Evolutionary conservation across 2,329 filamentous ascomycete species (phyloP).

Genomic region (Trichoderma asperellum): DNA sequence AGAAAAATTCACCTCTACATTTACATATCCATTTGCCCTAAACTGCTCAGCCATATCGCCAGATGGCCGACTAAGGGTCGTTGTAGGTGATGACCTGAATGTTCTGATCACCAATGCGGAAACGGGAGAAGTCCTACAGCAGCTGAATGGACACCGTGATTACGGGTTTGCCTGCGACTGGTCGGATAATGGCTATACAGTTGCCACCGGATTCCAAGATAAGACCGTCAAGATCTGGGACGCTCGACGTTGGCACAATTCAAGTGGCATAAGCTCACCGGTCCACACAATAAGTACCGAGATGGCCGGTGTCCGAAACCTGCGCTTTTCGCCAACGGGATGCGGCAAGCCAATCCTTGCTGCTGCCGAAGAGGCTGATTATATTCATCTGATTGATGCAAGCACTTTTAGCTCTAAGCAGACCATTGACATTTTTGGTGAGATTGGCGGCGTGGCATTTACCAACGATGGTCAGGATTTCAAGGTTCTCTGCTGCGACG

Average conservation of each 20-base stretch:
- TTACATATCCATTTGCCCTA: constrained; percentile 62
- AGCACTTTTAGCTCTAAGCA: constrained; percentile 67
- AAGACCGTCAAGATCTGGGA: constrained; percentile 76
- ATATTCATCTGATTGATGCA: constrained; percentile 71
- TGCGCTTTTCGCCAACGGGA: constrained; percentile 73
- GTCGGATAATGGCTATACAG: constrained; percentile 75
- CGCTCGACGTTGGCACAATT: constrained; percentile 67
- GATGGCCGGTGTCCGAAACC: constrained; percentile 69
- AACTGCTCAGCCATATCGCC: constrained; percentile 77
- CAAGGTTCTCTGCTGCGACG: constrained; percentile 70
- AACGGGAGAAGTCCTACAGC: constrained; percentile 60
- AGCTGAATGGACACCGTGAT: constrained; percentile 67
- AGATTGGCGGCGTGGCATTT: constrained; percentile 71
- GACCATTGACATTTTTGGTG: constrained; percentile 73
- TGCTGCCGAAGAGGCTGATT: constrained; percentile 76
- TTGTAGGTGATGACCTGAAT: constrained; percentile 71
- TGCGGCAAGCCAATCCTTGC: constrained; percentile 69
- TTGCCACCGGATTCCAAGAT: constrained; percentile 80
- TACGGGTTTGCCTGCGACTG: constrained; percentile 79
- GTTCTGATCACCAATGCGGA: constrained; percentile 72
- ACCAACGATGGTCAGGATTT: constrained; percentile 69
- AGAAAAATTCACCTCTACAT: constrained; percentile 60
- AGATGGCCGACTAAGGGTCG: constrained; percentile 69
- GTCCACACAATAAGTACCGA: constrained; percentile 63
- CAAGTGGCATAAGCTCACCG: constrained; percentile 52